phyloP scores from a whole-genome alignment of 805 yeast genomes.

The Sugiyamaella floridensis region DNA sequence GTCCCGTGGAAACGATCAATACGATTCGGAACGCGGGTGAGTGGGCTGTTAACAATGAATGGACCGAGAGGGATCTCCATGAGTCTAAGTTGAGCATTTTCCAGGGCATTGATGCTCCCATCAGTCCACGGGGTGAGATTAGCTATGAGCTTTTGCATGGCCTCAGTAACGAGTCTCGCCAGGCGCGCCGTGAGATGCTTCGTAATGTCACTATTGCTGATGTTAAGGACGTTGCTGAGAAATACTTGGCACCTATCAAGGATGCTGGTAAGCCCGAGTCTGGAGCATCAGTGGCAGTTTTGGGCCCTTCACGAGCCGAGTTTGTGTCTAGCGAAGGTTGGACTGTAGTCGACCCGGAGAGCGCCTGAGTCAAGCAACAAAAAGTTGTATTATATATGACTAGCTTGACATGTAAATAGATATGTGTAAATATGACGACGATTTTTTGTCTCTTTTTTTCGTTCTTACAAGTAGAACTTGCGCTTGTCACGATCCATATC shows the following conservation, averaged over 20 bases:
- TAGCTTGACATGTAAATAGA: background rate
- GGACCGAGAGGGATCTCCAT: slow-evolving; percentile 63
- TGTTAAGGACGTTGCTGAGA: slow-evolving; percentile 57
- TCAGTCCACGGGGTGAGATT: slow-evolving; percentile 75
- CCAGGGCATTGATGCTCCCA: slow-evolving; percentile 88
- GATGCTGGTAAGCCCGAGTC: background rate
- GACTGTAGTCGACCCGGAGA: slow-evolving; percentile 8
- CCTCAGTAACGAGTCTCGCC: slow-evolving; percentile 71
- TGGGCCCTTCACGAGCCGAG: slow-evolving; percentile 13
- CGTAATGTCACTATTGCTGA: slow-evolving; percentile 60
- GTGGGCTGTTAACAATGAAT: slow-evolving; percentile 42
- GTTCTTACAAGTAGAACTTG: slow-evolving; percentile 66
- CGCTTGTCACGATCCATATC: slow-evolving; percentile 96
- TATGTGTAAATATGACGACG: background rate
- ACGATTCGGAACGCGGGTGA: slow-evolving; percentile 50
- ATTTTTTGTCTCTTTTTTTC: background rate
- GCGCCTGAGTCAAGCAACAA: background rate
- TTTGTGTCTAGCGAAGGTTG: slow-evolving; percentile 8
- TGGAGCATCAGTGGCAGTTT: slow-evolving; percentile 10
- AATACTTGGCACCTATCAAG: slow-evolving; percentile 41
- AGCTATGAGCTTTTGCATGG: slow-evolving; percentile 56
- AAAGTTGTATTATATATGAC: background rate
- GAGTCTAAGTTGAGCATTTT: slow-evolving; percentile 88
- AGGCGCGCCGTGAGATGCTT: slow-evolving; percentile 66
- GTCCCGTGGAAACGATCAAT: slow-evolving; percentile 60